These are phyloP conservation scores for Paecilomyces variotii DNA, from an alignment of 2,329 filamentous ascomycete species.

Conservation along the genomic window DNA sequence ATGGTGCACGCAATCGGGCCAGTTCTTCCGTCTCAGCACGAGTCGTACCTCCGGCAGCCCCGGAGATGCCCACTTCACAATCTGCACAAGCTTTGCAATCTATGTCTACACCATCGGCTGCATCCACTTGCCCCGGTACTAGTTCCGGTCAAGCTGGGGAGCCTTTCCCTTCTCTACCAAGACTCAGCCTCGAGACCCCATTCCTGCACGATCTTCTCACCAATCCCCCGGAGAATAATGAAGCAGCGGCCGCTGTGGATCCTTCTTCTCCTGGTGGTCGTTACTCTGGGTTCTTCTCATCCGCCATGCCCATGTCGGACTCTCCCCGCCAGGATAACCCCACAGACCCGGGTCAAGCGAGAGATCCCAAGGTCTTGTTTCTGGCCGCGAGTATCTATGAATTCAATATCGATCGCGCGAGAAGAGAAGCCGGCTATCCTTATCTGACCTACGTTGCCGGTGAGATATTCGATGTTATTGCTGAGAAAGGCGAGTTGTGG, in stretches of 20 bases:
- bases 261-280: conserved; percentile 40
- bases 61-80: conserved; percentile 45
- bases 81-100: conserved; percentile 45
- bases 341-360: conserved; percentile 35
- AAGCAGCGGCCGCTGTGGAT: conserved; percentile 15
- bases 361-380: conserved; percentile 64
- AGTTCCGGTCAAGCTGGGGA: conserved; percentile 15
- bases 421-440: conserved; percentile 88
- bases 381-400: conserved; percentile 90
- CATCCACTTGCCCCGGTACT: conserved; percentile 48
- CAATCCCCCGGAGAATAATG: conserved; percentile 16
- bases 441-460: conserved; percentile 94
- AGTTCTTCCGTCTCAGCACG: conserved; percentile 47
- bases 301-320: conserved; percentile 74
- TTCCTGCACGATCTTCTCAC: conserved; percentile 34
- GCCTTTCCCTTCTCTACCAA: conserved; percentile 32
- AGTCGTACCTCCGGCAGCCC: conserved; percentile 42
- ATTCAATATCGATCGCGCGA: conserved; percentile 90
- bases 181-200: conserved; percentile 38
- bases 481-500: conserved; percentile 95
- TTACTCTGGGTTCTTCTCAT: conserved; percentile 75
- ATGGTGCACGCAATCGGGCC: conserved; percentile 43
- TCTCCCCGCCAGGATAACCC: conserved; percentile 31
- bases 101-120: conserved; percentile 42
- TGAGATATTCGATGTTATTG: conserved; percentile 90